phyloP scores from a whole-genome alignment of 2,329 filamentous ascomycete genomes.

The Xylaria sp. region DNA sequence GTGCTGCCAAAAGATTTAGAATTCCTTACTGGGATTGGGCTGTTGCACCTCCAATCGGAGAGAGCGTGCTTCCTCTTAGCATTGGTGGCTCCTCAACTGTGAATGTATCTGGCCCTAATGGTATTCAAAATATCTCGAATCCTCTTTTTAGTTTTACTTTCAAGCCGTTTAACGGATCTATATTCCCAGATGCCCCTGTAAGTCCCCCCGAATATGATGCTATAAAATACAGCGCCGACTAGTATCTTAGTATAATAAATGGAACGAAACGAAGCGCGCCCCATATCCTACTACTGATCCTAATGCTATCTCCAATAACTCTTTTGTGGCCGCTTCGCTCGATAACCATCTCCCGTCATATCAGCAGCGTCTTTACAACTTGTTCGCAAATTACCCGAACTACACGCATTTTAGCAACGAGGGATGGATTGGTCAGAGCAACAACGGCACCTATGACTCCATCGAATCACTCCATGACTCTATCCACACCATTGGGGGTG shows the following conservation, averaged over 20 bases:
- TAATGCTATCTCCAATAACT: constrained; percentile 67
- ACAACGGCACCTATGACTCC: constrained; percentile 66
- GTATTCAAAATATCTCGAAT: constrained; percentile 66
- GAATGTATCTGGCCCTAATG: constrained; percentile 65
- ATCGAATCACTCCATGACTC: constrained; percentile 72
- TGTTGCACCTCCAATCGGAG: constrained; percentile 57
- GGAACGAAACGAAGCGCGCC: constrained; percentile 68
- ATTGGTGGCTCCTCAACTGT: constrained; percentile 57
- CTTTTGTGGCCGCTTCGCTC: constrained; percentile 62
- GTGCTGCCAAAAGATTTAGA: constrained; percentile 62
- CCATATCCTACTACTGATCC: constrained; percentile 55
- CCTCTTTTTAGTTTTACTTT: constrained; percentile 71
- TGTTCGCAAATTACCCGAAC: constrained; percentile 74
- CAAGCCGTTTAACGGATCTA: constrained; percentile 65
- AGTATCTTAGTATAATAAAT: constrained; percentile 63
- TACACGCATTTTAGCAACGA: constrained; percentile 77
- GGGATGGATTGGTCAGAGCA: constrained; percentile 62
- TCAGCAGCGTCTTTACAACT: constrained; percentile 71
- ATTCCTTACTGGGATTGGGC: constrained; percentile 72
- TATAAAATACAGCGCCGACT: constrained; percentile 20
- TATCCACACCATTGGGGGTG: constrained; percentile 65
- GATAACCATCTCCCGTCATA: constrained; percentile 64
- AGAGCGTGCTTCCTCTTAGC: constrained; percentile 60
- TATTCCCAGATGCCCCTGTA: constrained; percentile 70
- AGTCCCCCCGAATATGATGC: constrained; percentile 45